Percentiles rank a stretch among this genome's conserved stretches.
phyloP scores from a whole-genome alignment of 2,329 filamentous ascomycete genomes.

The Trichophaea hybrida region DNA sequence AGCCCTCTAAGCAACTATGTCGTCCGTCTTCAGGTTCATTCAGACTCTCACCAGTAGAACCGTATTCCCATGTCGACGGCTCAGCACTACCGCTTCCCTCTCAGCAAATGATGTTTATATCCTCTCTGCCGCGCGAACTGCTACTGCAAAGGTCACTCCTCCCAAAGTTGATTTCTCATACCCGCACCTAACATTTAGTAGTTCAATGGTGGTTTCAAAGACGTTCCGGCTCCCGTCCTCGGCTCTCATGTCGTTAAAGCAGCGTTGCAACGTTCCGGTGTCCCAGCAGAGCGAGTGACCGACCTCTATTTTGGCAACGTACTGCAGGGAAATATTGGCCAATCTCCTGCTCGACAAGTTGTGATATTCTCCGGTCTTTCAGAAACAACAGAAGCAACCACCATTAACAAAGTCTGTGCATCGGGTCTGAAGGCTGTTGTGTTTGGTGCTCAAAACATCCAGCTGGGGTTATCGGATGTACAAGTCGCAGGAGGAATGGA shows the following conservation, averaged over 20 bases:
- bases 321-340: slow-evolving; percentile 66
- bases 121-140: slow-evolving; percentile 74
- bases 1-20: background rate
- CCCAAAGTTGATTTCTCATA: background rate
- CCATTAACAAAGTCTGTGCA: slow-evolving; percentile 96
- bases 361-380: slow-evolving; percentile 75
- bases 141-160: slow-evolving; percentile 62
- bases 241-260: slow-evolving; percentile 85
- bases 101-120: slow-evolving; percentile 87
- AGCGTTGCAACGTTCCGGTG: slow-evolving; percentile 69
- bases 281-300: slow-evolving; percentile 66
- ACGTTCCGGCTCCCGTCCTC: slow-evolving; percentile 70
- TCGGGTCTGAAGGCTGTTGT: slow-evolving; percentile 86
- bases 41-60: background rate
- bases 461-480: slow-evolving; percentile 75
- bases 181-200: slow-evolving; percentile 30
- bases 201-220: slow-evolving; percentile 89
- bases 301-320: slow-evolving; percentile 98
- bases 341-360: slow-evolving; percentile 84
- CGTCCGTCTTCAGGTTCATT: background rate
- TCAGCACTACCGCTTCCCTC: slow-evolving; percentile 37
- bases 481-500: slow-evolving; percentile 95
- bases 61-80: slow-evolving; percentile 31
- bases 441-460: slow-evolving; percentile 85
- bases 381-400: slow-evolving; percentile 68